Conservation (phyloP, 139 green algal genomes). For the Picochlorum costavermella region DNA sequence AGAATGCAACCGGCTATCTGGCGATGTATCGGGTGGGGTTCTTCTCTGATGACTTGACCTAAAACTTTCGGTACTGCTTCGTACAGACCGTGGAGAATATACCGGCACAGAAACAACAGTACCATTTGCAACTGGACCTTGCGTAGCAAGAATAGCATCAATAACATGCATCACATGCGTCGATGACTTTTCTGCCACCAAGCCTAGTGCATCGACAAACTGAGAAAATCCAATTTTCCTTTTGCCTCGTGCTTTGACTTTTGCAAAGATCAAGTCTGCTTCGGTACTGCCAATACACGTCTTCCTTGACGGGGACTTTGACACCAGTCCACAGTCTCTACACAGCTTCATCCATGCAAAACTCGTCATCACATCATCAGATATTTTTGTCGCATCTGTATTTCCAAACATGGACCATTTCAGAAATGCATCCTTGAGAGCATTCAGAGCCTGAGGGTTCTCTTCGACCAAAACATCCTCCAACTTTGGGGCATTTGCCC, state of each 20-base stretch:
- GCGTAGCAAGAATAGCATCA: not conserved
- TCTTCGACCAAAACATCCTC: not conserved
- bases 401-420: constrained; percentile 8
- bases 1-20: no score
- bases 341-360: constrained; percentile 2
- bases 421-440: not conserved
- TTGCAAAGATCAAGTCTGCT: constrained; percentile 12
- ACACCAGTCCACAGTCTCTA: not conserved
- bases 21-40: no score
- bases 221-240: constrained; percentile 5
- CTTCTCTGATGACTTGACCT: no score
- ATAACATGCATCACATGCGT: not conserved
- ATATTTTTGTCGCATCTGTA: not conserved
- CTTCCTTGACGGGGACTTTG: not conserved
- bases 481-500: constrained; percentile 9
- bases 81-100: not conserved
- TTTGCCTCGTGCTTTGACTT: not conserved
- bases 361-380: not conserved
- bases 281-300: not conserved
- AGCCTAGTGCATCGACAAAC: constrained; percentile 1
- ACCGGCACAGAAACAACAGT: not conserved
- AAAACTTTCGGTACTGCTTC: no score
- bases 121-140: constrained; percentile 1
- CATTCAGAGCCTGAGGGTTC: not conserved
- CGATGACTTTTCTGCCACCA: not conserved